Conservation (phyloP, 208 protist species). For the Wallacemonas collosoma region DNA sequence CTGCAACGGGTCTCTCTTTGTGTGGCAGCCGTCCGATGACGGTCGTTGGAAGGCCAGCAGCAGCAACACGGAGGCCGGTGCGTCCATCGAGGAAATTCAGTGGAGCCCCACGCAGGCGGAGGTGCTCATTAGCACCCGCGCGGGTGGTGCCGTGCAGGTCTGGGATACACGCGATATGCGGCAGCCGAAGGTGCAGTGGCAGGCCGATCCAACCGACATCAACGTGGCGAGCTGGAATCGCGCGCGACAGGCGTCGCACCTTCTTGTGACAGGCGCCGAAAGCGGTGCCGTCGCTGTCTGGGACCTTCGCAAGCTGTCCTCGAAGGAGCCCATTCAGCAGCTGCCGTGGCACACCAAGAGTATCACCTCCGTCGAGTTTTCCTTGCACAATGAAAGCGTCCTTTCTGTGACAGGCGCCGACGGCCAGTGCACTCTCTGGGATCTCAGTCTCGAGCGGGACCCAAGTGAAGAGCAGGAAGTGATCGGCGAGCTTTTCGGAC, state of each 20-base stretch:
- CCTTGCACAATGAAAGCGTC: conserved; percentile 95
- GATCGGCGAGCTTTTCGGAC: conserved; percentile 76
- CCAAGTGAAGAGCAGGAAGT: conserved; percentile 90
- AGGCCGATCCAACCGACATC: conserved; percentile 92
- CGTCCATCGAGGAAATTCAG: conserved; percentile 97
- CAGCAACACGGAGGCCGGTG: conserved; percentile 50
- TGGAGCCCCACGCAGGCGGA: conserved; percentile 95
- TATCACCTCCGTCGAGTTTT: conserved; percentile 98
- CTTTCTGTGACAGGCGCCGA: conserved; percentile 94
- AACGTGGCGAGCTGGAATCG: conserved; percentile 98
- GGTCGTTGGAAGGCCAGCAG: conserved; percentile 75
- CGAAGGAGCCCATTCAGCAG: conserved; percentile 66
- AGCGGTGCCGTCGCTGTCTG: conserved; percentile 97
- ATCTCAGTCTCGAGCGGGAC: conserved; percentile 97
- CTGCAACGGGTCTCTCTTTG: conserved; percentile 89
- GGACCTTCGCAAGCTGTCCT: conserved; percentile 94
- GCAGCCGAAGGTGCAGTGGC: conserved; percentile 66
- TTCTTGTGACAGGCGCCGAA: conserved; percentile 97
- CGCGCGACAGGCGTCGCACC: conserved; percentile 84
- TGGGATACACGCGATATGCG: conserved; percentile 94
- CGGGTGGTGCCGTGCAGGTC: conserved; percentile 84
- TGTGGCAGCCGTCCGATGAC: conserved; percentile 84
- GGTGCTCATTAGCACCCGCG: conserved; percentile 84
- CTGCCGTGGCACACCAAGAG: conserved; percentile 93
- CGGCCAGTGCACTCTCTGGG: conserved; percentile 97